Base-by-base conservation (phyloP, 306 rosid species). In the Pueraria montana region DNA sequence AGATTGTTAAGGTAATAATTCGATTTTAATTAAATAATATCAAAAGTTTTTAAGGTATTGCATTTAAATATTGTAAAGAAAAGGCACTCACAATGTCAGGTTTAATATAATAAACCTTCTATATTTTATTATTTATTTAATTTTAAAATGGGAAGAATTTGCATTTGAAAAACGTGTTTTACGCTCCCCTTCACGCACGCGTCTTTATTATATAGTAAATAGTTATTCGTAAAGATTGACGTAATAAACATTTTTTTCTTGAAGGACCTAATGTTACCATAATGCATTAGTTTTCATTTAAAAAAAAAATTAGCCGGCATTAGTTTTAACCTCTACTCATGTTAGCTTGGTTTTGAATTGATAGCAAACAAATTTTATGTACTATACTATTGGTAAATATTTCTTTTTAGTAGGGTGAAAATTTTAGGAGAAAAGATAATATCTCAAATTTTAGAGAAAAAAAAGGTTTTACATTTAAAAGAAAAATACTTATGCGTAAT, bases 121-220 rank as follows among this genome's bases (percentile, higher is more conserved):
- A 9, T 8, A 38, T 69, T 11, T 68, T 45, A 11, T 68, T 21
- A 6, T 11, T 45, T 23, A 42, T 42, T 21, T 68, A 20, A 40
- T 68, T 40, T 42, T 42, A 42, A 21, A 68, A 68, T 21, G 5
- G 53, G 3, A 68, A 68, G 30, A 32, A 12, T 18, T 67, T 40
- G 1, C 17, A 38, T 66, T 10, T 38, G 72, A 18, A 62, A 27
- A 62, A 62, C 69, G 69, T 62, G 69, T 6, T 62, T 62, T 62
- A 50, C 21, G 21, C 8, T 50, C 20, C 58, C 58, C 21, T 48
- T 48, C 34, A 0, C 34, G 4, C 53, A 48, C 53, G 53, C 53
- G 53, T 48, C 5, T 48, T 48, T 48, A 14, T 48, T 4, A 14
- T 13, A 16, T 34, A 6, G 40, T 34, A 34, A 34, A 34, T 34